These are phyloP conservation scores for Rubus parviflorus DNA, from an alignment of 306 rosid species.

Conservation along the genomic window DNA sequence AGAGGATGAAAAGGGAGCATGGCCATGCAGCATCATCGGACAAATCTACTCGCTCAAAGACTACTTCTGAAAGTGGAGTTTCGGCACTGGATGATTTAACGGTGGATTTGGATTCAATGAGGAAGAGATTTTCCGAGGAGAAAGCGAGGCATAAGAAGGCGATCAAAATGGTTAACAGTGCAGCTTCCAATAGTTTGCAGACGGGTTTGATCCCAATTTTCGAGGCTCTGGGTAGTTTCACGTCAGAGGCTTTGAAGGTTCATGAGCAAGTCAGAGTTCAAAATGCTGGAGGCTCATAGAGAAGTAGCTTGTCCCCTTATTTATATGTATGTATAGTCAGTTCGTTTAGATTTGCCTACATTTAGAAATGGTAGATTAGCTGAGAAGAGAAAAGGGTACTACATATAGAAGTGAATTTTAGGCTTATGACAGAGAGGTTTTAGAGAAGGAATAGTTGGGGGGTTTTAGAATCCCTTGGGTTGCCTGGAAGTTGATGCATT, in stretches of 20 bases:
- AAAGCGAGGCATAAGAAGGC: constrained; percentile 78
- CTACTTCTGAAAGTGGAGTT: constrained; percentile 65
- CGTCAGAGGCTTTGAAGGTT: constrained; percentile 77
- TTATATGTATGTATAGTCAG: constrained; percentile 26
- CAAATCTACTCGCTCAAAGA: constrained; percentile 49
- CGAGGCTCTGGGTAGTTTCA: constrained; percentile 74
- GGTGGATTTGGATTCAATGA: constrained; percentile 87
- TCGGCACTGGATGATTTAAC: constrained; percentile 83
- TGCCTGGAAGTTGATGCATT: constrained; percentile 9
- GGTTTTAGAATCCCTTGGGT: constrained; percentile 31
- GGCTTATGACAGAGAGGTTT: constrained; percentile 30
- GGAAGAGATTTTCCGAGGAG: constrained; percentile 70
- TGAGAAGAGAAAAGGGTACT: constrained; percentile 16
- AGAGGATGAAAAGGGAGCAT: constrained; percentile 48
- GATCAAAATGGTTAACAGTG: constrained; percentile 59
- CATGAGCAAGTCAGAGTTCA: constrained; percentile 81
- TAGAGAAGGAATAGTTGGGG: constrained; percentile 11
- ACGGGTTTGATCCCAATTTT: constrained; percentile 89
- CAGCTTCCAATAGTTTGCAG: constrained; percentile 77
- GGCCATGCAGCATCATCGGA: constrained; percentile 48
- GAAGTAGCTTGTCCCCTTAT: constrained; percentile 1
- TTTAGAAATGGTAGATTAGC: constrained; percentile 30
- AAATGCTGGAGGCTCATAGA: constrained; percentile 27
- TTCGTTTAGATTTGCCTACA: constrained; percentile 11
- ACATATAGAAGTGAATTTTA: constrained; percentile 22